phyloP scores from a whole-genome alignment of 371 early-diverging fungal species.

The Entomophthora muscae region DNA sequence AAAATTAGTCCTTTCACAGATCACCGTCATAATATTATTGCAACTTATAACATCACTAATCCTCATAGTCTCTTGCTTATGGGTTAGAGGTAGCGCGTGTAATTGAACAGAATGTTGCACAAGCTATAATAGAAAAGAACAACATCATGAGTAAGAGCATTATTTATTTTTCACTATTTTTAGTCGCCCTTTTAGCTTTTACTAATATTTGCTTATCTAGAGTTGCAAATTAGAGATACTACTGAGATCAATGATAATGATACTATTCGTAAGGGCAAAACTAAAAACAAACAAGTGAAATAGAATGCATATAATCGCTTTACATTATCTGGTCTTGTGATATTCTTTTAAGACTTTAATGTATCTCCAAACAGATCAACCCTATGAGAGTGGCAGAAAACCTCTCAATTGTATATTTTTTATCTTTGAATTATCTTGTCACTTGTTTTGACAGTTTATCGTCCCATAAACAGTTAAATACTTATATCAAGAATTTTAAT shows the following conservation, averaged over 20 bases:
- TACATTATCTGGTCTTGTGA: too few species aligned
- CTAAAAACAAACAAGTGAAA: not conserved
- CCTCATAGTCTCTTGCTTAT: not conserved
- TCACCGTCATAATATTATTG: too few species aligned
- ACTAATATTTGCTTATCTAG: not conserved
- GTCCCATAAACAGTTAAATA: too few species aligned
- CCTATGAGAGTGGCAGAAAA: too few species aligned
- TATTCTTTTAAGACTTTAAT: too few species aligned
- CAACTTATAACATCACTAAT: too few species aligned
- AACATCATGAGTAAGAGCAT: not conserved
- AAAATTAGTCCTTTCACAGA: not conserved
- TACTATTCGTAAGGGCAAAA: not conserved
- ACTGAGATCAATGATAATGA: conserved; percentile 2
- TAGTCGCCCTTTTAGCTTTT: not conserved
- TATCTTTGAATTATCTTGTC: too few species aligned
- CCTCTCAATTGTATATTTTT: too few species aligned
- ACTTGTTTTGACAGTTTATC: too few species aligned
- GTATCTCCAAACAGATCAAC: too few species aligned
- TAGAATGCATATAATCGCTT: not conserved
- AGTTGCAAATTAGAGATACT: conserved; percentile 1
- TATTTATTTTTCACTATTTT: not conserved
- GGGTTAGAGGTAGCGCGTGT: conserved; percentile 3
- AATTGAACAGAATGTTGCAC: conserved; percentile 8
- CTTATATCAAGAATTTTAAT: too few species aligned
- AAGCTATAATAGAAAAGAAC: conserved; percentile 1